A percentile compares a stretch with the other conserved stretches of the same genome.
These are phyloP conservation scores for Corrigiola litoralis DNA, from an alignment of 179 eudicot genomes.

Conservation along the genomic window DNA sequence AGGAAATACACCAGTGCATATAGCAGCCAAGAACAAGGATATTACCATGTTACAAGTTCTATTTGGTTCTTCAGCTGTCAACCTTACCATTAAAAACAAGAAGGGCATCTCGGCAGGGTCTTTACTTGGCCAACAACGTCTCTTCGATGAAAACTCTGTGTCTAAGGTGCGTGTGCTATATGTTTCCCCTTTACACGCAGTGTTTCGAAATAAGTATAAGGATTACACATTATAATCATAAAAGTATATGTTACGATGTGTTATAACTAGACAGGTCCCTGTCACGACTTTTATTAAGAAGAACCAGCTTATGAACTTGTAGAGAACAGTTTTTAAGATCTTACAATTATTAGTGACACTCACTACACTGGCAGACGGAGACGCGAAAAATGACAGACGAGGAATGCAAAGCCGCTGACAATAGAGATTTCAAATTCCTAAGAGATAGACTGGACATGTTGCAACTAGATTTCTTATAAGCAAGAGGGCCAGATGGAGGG, in stretches of 20 bases:
- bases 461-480: background rate
- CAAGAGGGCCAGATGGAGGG: background rate
- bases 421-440: background rate
- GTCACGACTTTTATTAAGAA: no score
- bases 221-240: background rate
- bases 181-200: background rate
- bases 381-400: background rate
- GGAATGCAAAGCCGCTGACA: background rate
- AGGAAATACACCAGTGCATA: conserved; percentile 19
- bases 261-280: no score
- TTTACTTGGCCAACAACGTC: conserved; percentile 4
- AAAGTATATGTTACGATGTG: no score
- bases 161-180: no score
- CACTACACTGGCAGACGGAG: background rate
- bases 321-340: no score
- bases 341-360: no score
- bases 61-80: background rate
- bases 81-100: conserved; percentile 9
- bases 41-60: background rate
- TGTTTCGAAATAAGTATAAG: background rate
- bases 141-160: background rate
- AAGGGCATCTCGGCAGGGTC: conserved; percentile 1
- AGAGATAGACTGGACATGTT: background rate
- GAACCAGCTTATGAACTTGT: no score
- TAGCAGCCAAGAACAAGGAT: conserved; percentile 3